Conservation (phyloP, 2,329 filamentous ascomycete species). For the Arthroderma sp. region DNA sequence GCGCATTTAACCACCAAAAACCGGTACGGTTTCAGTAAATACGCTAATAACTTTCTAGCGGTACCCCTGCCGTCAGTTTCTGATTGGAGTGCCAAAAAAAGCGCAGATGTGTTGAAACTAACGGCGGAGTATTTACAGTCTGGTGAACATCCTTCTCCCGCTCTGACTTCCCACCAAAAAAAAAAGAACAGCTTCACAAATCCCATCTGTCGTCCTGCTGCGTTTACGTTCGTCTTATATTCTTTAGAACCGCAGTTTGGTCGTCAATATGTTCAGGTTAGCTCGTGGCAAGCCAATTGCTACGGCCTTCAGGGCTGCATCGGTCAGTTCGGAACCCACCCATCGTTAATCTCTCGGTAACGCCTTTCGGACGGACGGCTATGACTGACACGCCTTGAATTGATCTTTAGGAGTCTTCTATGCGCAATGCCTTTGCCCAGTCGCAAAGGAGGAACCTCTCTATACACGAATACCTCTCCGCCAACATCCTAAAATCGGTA, state of each 20-base stretch:
- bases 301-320: conserved; percentile 64
- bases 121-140: no score
- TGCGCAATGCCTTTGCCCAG: conserved; percentile 42
- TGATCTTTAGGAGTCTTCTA: conserved; percentile 40
- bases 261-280: conserved; percentile 68
- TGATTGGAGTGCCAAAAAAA: no score
- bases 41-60: no score
- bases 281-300: conserved; percentile 69
- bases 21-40: no score
- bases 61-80: no score
- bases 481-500: conserved; percentile 67
- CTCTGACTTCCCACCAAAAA: no score
- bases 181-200: no score
- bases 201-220: no score
- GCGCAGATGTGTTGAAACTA: no score
- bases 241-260: conserved; percentile 4
- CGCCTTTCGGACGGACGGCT: neutral
- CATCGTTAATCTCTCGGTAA: conserved; percentile 3
- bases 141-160: no score
- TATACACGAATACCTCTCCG: conserved; percentile 97
- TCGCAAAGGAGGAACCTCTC: conserved; percentile 82
- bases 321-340: conserved; percentile 41
- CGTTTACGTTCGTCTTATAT: conserved; percentile 1
- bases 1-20: no score
- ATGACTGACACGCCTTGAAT: conserved; percentile 16